A percentile compares a stretch with the other conserved stretches of the same genome.
These are phyloP conservation scores for Vitis cinerea DNA, from an alignment of 164 flowering plant genomes.

Conservation along the genomic window DNA sequence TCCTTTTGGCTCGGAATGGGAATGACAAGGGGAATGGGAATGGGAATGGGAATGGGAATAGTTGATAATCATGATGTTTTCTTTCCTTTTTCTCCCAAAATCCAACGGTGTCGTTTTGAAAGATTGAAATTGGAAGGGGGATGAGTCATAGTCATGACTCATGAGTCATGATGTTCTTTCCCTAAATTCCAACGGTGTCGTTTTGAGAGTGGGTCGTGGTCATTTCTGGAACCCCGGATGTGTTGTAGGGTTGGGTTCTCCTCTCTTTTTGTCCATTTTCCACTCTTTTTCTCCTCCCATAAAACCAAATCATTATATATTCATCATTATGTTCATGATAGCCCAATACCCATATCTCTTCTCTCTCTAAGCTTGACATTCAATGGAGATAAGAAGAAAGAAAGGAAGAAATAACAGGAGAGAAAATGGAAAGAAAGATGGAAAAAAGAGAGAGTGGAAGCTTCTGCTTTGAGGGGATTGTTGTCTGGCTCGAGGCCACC, in stretches of 20 bases:
- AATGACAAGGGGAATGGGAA: too few relatives aligned
- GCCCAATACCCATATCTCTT: too few relatives aligned
- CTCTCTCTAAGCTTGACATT: too few relatives aligned
- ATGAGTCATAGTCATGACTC: too few relatives aligned
- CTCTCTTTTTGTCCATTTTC: constrained; percentile 4
- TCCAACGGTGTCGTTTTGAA: too few relatives aligned
- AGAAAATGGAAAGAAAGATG: neutral
- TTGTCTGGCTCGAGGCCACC: constrained; percentile 29
- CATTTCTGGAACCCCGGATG: neutral
- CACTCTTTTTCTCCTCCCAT: neutral
- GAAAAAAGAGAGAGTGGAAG: constrained; percentile 13
- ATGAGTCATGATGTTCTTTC: too few relatives aligned
- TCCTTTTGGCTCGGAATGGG: too few relatives aligned
- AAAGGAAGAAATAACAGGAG: neutral
- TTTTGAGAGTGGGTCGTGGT: neutral
- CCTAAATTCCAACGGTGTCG: too few relatives aligned
- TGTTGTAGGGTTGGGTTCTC: neutral
- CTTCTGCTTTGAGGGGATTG: constrained; percentile 30
- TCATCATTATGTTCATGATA: constrained; percentile 3
- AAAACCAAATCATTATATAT: constrained; percentile 16
- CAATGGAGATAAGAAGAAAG: neutral
- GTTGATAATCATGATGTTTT: too few relatives aligned
- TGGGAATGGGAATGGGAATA: too few relatives aligned
- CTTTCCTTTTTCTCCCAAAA: too few relatives aligned
- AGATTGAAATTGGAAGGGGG: too few relatives aligned